Conservation (phyloP, 2,329 filamentous ascomycete species). For the Aspergillus novofumigatus region DNA sequence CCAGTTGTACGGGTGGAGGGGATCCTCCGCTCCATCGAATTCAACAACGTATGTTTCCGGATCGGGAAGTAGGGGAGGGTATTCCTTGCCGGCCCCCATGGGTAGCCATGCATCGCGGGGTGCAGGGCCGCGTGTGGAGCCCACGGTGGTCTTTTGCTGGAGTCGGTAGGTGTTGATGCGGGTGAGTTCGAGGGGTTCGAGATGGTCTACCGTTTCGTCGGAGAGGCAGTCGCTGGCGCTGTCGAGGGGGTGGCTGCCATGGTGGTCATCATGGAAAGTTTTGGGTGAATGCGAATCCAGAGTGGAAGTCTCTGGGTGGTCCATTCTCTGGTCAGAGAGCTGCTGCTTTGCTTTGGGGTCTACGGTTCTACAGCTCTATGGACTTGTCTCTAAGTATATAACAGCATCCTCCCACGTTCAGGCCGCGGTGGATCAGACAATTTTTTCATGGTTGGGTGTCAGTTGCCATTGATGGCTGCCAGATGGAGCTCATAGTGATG, state of each 20-base stretch:
- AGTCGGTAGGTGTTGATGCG: conserved; percentile 20
- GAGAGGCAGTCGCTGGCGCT: conserved; percentile 8
- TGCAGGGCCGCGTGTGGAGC: conserved; percentile 15
- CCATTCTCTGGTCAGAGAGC: not conserved
- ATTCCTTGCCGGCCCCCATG: conserved; percentile 42
- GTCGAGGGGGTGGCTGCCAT: not conserved
- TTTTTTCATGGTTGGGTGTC: not conserved
- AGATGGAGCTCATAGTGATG: not conserved
- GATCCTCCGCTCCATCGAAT: conserved; percentile 51
- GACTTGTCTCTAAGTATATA: not conserved
- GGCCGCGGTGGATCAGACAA: not conserved
- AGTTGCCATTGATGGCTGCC: not conserved
- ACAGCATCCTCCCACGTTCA: not conserved
- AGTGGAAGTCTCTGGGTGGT: not conserved
- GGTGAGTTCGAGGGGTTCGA: conserved; percentile 17
- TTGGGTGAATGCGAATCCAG: not conserved
- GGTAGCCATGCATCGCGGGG: conserved; percentile 20
- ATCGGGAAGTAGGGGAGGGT: conserved; percentile 47
- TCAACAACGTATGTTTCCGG: conserved; percentile 54
- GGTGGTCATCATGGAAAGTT: not conserved
- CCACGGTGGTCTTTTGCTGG: conserved; percentile 19
- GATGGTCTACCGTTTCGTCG: conserved; percentile 11
- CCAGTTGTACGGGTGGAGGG: conserved; percentile 52
- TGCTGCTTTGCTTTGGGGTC: not conserved
- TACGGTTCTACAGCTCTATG: not conserved